Conservation (phyloP, 2,329 filamentous ascomycete genomes). For the Cytospora paraplurivora region DNA sequence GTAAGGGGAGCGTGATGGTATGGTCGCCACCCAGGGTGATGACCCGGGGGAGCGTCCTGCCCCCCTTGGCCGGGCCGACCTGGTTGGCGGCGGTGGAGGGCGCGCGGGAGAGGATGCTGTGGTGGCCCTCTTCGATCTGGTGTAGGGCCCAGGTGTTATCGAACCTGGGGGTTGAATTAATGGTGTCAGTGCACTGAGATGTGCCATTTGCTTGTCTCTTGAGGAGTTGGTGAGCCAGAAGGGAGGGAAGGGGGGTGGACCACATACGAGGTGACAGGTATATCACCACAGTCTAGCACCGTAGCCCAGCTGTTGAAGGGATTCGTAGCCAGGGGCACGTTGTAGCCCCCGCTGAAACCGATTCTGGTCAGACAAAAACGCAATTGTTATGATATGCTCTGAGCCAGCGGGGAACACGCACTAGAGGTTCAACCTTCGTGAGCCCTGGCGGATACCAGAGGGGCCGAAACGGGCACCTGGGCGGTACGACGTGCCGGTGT, state of each 20-base stretch:
- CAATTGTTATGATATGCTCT: slow-evolving; percentile 11
- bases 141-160: slow-evolving; percentile 80
- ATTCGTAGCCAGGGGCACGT: slow-evolving; percentile 77
- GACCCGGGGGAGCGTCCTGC: slow-evolving; percentile 75
- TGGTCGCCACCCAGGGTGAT: slow-evolving; percentile 74
- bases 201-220: not conserved
- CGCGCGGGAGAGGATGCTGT: slow-evolving; percentile 69
- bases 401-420: slow-evolving; percentile 48
- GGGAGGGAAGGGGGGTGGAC: too few species aligned
- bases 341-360: slow-evolving; percentile 74
- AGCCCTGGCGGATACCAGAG: slow-evolving; percentile 83
- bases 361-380: slow-evolving; percentile 39
- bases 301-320: slow-evolving; percentile 81
- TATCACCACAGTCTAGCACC: slow-evolving; percentile 81
- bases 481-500: slow-evolving; percentile 83
- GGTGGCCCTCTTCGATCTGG: slow-evolving; percentile 85
- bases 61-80: slow-evolving; percentile 68
- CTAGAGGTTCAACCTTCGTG: slow-evolving; percentile 84
- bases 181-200: slow-evolving; percentile 8
- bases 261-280: slow-evolving; percentile 78
- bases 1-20: slow-evolving; percentile 62
- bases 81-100: slow-evolving; percentile 70
- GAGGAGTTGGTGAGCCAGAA: too few species aligned
- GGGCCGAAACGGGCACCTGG: slow-evolving; percentile 84
- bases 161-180: slow-evolving; percentile 57